Evolutionary conservation across 2,329 filamentous ascomycete species (phyloP).

Genomic region (Fusarium cyanostomum): DNA sequence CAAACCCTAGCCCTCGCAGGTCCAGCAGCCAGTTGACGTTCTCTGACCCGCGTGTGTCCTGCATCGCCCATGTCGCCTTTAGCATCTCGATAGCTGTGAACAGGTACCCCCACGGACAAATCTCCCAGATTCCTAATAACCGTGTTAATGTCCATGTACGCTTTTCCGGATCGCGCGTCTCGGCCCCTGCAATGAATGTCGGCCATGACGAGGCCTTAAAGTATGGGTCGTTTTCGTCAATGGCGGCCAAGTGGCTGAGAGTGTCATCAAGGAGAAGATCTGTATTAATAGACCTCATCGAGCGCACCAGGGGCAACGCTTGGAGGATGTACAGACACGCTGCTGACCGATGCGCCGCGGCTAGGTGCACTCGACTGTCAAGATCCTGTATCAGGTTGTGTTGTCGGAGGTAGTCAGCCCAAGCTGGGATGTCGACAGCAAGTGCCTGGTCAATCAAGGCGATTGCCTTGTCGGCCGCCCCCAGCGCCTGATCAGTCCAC

Average conservation of each 20-base stretch:
- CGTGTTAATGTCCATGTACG: slow-evolving; percentile 63
- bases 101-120: slow-evolving; percentile 61
- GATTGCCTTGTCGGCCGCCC: slow-evolving; percentile 50
- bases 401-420: slow-evolving; percentile 53
- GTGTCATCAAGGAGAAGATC: slow-evolving; percentile 60
- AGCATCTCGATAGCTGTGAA: slow-evolving; percentile 61
- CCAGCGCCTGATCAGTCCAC: slow-evolving; percentile 45
- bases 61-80: slow-evolving; percentile 57
- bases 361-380: slow-evolving; percentile 55
- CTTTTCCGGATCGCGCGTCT: slow-evolving; percentile 57
- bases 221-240: slow-evolving; percentile 59
- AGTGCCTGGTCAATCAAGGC: slow-evolving; percentile 54
- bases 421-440: slow-evolving; percentile 53
- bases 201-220: slow-evolving; percentile 71
- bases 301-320: slow-evolving; percentile 51
- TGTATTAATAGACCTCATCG: slow-evolving; percentile 51
- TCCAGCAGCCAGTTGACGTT: slow-evolving; percentile 54
- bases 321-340: slow-evolving; percentile 59
- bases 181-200: slow-evolving; percentile 66
- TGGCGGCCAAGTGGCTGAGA: slow-evolving; percentile 58
- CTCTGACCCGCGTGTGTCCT: slow-evolving; percentile 46
- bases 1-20: slow-evolving; percentile 55
- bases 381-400: slow-evolving; percentile 50
- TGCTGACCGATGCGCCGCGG: slow-evolving; percentile 57
- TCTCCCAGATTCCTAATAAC: slow-evolving; percentile 55